Base-by-base conservation (phyloP, 2,329 filamentous ascomycete species). In the Elsinoe perseae region DNA sequence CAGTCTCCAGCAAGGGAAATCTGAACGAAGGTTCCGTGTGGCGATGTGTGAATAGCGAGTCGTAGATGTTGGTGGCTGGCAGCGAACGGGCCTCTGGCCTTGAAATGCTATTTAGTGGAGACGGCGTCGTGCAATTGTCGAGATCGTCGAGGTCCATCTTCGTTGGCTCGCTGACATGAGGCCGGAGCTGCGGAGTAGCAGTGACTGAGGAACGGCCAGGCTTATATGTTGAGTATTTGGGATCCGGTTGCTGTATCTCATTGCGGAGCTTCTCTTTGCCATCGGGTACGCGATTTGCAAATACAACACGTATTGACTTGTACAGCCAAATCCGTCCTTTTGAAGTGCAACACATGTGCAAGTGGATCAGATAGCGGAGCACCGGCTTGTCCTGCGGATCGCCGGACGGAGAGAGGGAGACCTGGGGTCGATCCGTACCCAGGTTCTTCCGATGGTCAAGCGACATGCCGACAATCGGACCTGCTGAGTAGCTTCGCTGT, bases 241-340 rank as follows among this genome's bases (percentile, higher is more conserved):
- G 93, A 63, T 96, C 90, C 0, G 92, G 92, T 58, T 87, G 79
- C 34, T 93, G 90, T 4, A 92, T 85, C 68, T 98, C 93, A 65
- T 95, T 96, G 28, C 85, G 80, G 36, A 98, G 77, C 66, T 86
- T 92, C 71, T 97, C 92, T 68, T 96, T 95, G 38, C 89, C 92
- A 64, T 97, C 93, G 0, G 93, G 92, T 0, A 96, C 92, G 23
- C 93, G 83, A 67, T 97, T 97, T 55, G 93, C 93, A 68, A 98
- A 98, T 2, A 98, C 92, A 32, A 97, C 89, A 12, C 93, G 84
- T 58, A 97, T 87, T 64, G 83, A 89, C 65, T 93, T 95, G 74
- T 97, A 93, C 4, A 98, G 76, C 64, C 90, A 97, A 69, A 85
- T 95, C 10, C 91, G 83, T 4, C 88, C 89, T 61, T 85, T 87